Percentiles rank a stretch among this genome's conserved stretches.
Conservation (phyloP, 441 rosid species). For the Mallotus japonicus region DNA sequence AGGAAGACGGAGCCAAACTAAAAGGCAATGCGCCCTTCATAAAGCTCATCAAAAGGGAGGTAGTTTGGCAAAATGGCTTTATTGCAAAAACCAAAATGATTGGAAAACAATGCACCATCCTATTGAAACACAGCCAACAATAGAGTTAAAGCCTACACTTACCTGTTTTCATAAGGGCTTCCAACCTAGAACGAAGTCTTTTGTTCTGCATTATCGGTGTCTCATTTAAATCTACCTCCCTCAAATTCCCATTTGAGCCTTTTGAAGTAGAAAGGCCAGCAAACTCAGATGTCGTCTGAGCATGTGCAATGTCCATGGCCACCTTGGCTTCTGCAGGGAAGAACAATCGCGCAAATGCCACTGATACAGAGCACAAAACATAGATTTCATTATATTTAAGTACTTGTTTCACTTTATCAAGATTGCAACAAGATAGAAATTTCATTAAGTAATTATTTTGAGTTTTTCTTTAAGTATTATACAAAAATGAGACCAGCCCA, state of each 20-base stretch:
- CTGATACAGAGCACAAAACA: slow-evolving; percentile 34
- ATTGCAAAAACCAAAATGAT: no score
- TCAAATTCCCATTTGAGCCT: slow-evolving; percentile 58
- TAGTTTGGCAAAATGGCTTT: no score
- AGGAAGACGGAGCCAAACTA: not conserved
- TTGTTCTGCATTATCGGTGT: slow-evolving; percentile 70
- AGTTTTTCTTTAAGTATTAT: not conserved
- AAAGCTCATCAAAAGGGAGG: no score
- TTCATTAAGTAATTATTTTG: not conserved
- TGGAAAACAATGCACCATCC: no score
- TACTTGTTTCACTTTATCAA: slow-evolving; percentile 10
- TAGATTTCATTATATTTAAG: slow-evolving; percentile 1
- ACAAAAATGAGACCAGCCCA: not conserved
- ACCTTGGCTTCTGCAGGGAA: slow-evolving; percentile 94
- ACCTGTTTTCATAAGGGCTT: slow-evolving; percentile 93
- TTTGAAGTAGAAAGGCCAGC: slow-evolving; percentile 57
- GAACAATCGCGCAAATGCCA: slow-evolving; percentile 77
- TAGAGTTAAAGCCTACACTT: not conserved
- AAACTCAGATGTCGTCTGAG: slow-evolving; percentile 64
- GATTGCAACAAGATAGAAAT: not conserved
- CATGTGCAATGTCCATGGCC: slow-evolving; percentile 84
- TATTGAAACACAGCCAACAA: no score
- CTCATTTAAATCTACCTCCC: slow-evolving; percentile 86
- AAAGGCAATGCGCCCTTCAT: no score
- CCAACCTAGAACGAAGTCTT: slow-evolving; percentile 66